A percentile compares a stretch with the other conserved stretches of the same genome.
phyloP scores from a whole-genome alignment of 345 rosid species.

The Salix suchowensis region DNA sequence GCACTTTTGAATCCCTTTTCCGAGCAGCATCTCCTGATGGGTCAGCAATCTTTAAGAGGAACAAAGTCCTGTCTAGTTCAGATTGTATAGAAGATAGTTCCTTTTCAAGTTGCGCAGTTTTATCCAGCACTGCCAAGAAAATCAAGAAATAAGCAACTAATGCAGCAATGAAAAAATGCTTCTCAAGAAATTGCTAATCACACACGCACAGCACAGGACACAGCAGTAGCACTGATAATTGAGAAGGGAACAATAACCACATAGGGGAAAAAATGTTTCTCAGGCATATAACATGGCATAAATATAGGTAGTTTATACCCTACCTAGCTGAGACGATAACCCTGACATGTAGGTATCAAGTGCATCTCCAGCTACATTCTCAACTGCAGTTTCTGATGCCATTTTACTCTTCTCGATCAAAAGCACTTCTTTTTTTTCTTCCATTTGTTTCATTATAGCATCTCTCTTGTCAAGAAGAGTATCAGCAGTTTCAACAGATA shows the following conservation, averaged over 20 bases:
- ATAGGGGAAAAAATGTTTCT: neutral
- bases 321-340: constrained; percentile 81
- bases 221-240: too few species aligned
- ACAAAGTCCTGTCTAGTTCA: constrained; percentile 61
- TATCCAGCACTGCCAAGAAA: constrained; percentile 60
- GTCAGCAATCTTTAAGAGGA: constrained; percentile 84
- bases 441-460: constrained; percentile 56
- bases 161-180: neutral
- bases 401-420: constrained; percentile 58
- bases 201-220: too few species aligned
- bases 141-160: neutral
- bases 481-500: constrained; percentile 78
- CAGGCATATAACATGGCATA: too few species aligned
- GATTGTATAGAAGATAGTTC: constrained; percentile 65
- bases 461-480: constrained; percentile 88
- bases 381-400: constrained; percentile 38
- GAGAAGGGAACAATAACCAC: too few species aligned
- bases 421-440: constrained; percentile 49
- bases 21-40: constrained; percentile 77
- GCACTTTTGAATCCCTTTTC: constrained; percentile 50
- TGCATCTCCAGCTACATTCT: constrained; percentile 63
- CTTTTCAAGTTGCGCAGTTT: constrained; percentile 53
- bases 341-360: constrained; percentile 95
- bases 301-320: neutral
- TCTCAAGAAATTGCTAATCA: neutral